phyloP scores from a whole-genome alignment of 2,329 filamentous ascomycete species.

The Pseudocercospora fuligena region DNA sequence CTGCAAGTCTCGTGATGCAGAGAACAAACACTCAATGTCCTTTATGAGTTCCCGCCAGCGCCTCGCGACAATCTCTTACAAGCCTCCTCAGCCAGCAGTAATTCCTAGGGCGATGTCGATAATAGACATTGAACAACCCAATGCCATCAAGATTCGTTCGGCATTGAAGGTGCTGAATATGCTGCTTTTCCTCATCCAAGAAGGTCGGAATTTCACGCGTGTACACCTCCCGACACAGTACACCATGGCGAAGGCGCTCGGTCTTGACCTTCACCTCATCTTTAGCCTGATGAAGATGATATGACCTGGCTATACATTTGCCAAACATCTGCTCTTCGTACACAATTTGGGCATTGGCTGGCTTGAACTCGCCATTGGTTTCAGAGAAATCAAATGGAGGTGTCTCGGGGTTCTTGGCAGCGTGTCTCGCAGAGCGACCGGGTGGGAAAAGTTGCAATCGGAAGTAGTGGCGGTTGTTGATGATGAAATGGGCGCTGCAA shows the following conservation, averaged over 20 bases:
- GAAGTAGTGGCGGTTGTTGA: neutral
- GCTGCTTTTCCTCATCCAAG: neutral
- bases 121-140: neutral
- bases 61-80: neutral
- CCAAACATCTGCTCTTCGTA: neutral
- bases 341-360: neutral
- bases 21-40: neutral
- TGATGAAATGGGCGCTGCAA: neutral
- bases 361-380: neutral
- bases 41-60: neutral
- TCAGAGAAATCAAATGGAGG: neutral
- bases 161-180: neutral
- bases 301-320: neutral
- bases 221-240: neutral
- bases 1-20: too few relatives aligned
- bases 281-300: too few relatives aligned
- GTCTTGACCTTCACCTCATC: neutral
- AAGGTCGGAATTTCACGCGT: neutral
- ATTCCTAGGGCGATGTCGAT: neutral
- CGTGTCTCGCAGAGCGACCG: neutral
- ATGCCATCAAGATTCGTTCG: neutral
- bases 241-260: neutral
- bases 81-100: neutral
- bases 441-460: neutral
- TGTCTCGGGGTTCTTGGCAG: neutral